Base-by-base conservation (phyloP, 2,329 filamentous ascomycete species). In the Fusarium kyushuense region DNA sequence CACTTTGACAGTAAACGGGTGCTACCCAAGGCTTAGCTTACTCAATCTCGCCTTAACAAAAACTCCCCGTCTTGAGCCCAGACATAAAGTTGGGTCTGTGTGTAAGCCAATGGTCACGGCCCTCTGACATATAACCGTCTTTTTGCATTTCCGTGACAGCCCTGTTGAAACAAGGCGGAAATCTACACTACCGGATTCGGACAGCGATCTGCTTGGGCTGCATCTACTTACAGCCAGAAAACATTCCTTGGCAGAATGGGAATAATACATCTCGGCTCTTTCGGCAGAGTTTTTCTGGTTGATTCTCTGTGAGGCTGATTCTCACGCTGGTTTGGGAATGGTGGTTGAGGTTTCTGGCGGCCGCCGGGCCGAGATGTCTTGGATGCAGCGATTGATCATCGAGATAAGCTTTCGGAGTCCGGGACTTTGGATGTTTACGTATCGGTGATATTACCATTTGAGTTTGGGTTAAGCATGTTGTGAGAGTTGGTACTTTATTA, bases 191-290 rank as follows among this genome's bases (percentile, higher is more conserved):
- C 53, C 45, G 55, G 48, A 62, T 51, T 30, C 11, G 41, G 40
- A 0, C 10, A 11, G 4, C 19, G 19, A 52, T 30, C 12, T 29
- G 5, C 8, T 42, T 33, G 19, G 41, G 23, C 38, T 35, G 49
- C 49, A 36, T 33, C 41, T 25, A 25, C 35, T 33, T 41, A 16
- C 12, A 45, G 32, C 35, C 56, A 56, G 55, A 41, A 45, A 19
- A 5, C 61, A 65, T 65, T 65, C 63, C 63, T 21, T 38, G 23
- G 32, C 12, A 23, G 21, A 4, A 29, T 40, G 35, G 13, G 13
- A 30, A 45, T 65, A 19, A 48, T 21, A 36, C 23, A 38, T 48
- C n/a, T 60, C 47, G 47, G 36, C 13, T 49, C 12, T 32, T 29
- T 49, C 47, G 29, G 42, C 19, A 46, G n/a, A 6, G 35, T 12